Evolutionary conservation across 2,329 filamentous ascomycete species (phyloP).

Genomic region (Nannizziopsis barbatae): DNA sequence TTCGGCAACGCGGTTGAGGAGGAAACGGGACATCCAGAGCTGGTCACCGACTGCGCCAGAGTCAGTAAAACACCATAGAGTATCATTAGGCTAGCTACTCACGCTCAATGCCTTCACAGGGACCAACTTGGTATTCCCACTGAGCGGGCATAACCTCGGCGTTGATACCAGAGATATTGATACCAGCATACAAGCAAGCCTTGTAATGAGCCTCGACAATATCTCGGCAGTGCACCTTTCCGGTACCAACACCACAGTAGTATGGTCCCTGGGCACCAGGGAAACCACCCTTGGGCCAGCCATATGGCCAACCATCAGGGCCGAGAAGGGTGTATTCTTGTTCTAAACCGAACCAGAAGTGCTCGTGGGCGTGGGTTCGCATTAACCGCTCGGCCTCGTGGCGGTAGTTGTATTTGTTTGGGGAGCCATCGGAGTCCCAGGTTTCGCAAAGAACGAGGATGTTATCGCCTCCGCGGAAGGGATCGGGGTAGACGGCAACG

Average conservation of each 20-base stretch:
- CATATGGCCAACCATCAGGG: conserved; percentile 74
- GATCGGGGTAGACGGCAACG: conserved; percentile 78
- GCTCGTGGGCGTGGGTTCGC: conserved; percentile 68
- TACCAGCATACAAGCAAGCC: conserved; percentile 73
- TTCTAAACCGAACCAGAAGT: conserved; percentile 96
- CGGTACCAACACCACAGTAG: conserved; percentile 95
- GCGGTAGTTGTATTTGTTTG: conserved; percentile 98
- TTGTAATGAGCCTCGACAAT: conserved; percentile 94
- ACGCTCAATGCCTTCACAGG: conserved; percentile 75
- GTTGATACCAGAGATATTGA: conserved; percentile 97
- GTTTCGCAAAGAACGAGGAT: conserved; percentile 90
- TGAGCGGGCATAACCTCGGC: conserved; percentile 97
- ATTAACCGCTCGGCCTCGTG: conserved; percentile 84
- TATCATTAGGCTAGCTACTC: conserved; percentile 28
- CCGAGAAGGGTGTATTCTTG: conserved; percentile 96
- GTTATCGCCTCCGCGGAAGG: conserved; percentile 81
- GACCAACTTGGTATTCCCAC: conserved; percentile 97
- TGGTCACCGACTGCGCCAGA: conserved; percentile 69
- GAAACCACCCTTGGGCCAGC: conserved; percentile 80
- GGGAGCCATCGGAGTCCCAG: conserved; percentile 84
- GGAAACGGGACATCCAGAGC: conserved; percentile 86
- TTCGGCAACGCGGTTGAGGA: conserved; percentile 83
- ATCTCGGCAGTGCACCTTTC: conserved; percentile 95
- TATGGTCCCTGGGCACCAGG: conserved; percentile 87
- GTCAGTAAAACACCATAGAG: conserved; percentile 1